These are phyloP conservation scores for Cladophialophora yegresii DNA, from an alignment of 2,329 filamentous ascomycete species.

Conservation along the genomic window DNA sequence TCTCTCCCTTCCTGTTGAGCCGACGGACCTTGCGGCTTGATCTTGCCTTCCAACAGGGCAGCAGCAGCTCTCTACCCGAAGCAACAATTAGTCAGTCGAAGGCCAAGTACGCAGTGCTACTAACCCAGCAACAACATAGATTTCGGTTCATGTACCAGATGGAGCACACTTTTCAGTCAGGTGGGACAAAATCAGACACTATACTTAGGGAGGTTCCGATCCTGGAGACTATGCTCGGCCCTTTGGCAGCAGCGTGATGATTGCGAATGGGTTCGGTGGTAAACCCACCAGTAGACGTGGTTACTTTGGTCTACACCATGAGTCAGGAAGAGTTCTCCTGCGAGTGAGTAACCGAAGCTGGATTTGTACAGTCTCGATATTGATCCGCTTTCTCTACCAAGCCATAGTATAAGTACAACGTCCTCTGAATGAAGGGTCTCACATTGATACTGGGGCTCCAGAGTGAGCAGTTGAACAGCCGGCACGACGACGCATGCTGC, in stretches of 20 bases:
- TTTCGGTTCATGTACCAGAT: no score
- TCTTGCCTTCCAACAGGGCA: not conserved
- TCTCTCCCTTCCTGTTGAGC: not conserved
- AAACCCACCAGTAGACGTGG: no score
- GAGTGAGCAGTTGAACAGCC: not conserved
- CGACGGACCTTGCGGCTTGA: not conserved
- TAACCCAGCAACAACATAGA: no score
- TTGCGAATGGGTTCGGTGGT: no score
- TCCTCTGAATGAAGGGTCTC: not conserved
- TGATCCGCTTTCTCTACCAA: conserved; percentile 2
- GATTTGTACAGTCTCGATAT: not conserved
- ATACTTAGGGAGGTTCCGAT: no score
- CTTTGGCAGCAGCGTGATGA: no score
- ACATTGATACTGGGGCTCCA: not conserved
- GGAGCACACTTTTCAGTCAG: no score
- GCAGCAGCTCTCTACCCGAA: not conserved
- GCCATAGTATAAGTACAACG: conserved; percentile 17
- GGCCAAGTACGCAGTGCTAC: no score
- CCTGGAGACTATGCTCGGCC: no score
- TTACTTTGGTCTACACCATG: not conserved
- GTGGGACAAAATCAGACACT: no score
- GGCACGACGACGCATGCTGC: not conserved
- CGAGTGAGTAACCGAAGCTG: not conserved
- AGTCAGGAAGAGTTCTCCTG: not conserved
- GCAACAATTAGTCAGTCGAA: not conserved